Base-by-base conservation (phyloP, 2,329 filamentous ascomycete genomes). In the Botrytis deweyae region DNA sequence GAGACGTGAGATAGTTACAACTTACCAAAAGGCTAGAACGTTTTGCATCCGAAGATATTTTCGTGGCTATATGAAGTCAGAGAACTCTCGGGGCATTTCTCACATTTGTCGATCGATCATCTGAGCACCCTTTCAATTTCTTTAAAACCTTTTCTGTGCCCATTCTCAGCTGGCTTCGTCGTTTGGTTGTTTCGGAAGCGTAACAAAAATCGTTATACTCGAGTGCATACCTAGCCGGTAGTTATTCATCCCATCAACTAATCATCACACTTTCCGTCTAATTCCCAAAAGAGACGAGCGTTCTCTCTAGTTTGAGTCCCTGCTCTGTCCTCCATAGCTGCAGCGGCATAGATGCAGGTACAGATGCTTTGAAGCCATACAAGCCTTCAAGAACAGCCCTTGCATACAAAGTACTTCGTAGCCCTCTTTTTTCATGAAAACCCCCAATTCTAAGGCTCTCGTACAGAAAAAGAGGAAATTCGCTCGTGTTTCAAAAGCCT, bases 341-440 rank as follows among this genome's bases (percentile, higher is more conserved):
- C 65, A 52, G 46, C 33, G n/a, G 65, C 25, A 18, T 52, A 52
- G 49, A 67, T 67, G 65, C 65, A 68, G 65, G 65, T 55, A 68
- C 65, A n/a, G 36, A n/a, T 52, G 61, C 36, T 40, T 63, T 42
- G 25, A 25, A 63, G 22, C 52, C 52, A 58, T 29, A 29, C 52
- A 58, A 33, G 52, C n/a, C 52, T 29, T 58, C n/a, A 58, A 63
- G 25, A 38, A 62, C 36, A 36, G 38, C 36, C 59, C 59, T 62
- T 62, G 22, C 59, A 62, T 40, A 63, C 36, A 6, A 18, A 42
- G 36, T 29, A 29, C 29, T 29, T 29, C 29, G 29, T 4, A 7
- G 5, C 33, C 14, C 22, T 22, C 20, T 25, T 49, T 46, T 49
- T 10, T 20, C 29, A 16, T 4, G 4, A 3, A 42, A 3, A 18